Evolutionary conservation across 257 asterid species (phyloP), one percentile per base, ranked within the genome.

Genomic region (Nemophila menziesii): DNA sequence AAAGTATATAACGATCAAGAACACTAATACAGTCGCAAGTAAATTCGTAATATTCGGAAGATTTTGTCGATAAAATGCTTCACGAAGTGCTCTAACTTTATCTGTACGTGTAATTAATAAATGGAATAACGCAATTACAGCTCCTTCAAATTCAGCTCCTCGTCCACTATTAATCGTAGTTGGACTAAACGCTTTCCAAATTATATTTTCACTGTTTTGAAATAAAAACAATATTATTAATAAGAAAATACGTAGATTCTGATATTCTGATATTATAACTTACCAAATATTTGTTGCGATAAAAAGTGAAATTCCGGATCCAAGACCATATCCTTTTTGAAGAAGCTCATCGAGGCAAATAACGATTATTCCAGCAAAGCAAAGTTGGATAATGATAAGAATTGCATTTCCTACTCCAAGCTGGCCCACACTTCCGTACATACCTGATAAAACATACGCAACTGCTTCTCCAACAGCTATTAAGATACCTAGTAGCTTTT

Each of bases 121-220:
- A 70, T 82, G 93, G 77, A 82, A 82, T 22, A 82, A 52, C 24
- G 93, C 93, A 61, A 82, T 82, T 49, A 82, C 86, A 45, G 93
- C 93, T 16, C 93, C 93, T 63, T 82, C 93, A 54, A 82, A 82
- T 61, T 82, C 93, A 63, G 92, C 93, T 62, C 93, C 93, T 22
- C 86, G 83, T 1, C 93, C 93, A 48, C 83, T 82, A 78, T 82
- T 82, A 40, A 82, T 69, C 8, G 92, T 82, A 22, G 93, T 82
- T 27, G 93, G 93, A 60, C 93, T 82, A 57, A 82, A 82, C 46
- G 93, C 92, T 58, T 78, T 82, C 93, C 93, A 82, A 43, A 78
- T 82, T 57, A 82, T 82, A 63, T 51, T 82, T 57, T 82, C 93
- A 62, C 93, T 82, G 70, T 11, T 5, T 29, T 4, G 12, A 23